Evolutionary conservation across 169 alveolate species (phyloP), one percentile per base, ranked within the genome.

Genomic region (Plasmodium ovale): DNA sequence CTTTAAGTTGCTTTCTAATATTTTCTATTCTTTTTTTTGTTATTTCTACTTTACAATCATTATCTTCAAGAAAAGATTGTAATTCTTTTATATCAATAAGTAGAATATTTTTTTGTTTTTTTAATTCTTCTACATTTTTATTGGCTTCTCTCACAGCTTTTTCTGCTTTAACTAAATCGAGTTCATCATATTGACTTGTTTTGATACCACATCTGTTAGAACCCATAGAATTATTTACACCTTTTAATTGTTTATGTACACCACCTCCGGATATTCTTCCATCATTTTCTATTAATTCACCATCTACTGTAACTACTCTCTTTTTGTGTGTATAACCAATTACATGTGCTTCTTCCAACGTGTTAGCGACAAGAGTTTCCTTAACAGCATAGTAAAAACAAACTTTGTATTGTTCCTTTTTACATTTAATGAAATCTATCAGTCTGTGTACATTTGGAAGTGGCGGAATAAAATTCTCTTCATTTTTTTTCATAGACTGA

Each of bases 261-360:
- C 97, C 97, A 6, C 97, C 97, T 16, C 99, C 99, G 16, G 97
- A 93, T 97, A 98, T 96, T 1, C 98, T 95, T 23, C 99, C 99
- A 25, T 97, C 96, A 12, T 94, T 93, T 68, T 98, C 99, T 9
- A 97, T 96, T 21, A 98, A 68, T 84, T 97, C 98, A 1, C 99
- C 99, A 59, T 95, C 93, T 29, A 96, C 44, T 21, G 99, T 97
- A 0, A 97, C 99, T 0, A 97, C 98, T 85, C 99, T 95, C 77
- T 94, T 92, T 54, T 97, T 94, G 67, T 89, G 94, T 19, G 88
- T 49, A 93, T 96, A 97, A 1, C 97, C 97, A 5, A 97, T 94
- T 64, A 87, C 89, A 35, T 96, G 94, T 10, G 98, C 99, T 25
- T 68, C 94, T 6, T 97, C 98, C 7, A 98, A 92, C 70, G 89